These are phyloP conservation scores for Paramyrothecium sp. DNA, from an alignment of 2,329 filamentous ascomycete genomes.

Conservation along the genomic window DNA sequence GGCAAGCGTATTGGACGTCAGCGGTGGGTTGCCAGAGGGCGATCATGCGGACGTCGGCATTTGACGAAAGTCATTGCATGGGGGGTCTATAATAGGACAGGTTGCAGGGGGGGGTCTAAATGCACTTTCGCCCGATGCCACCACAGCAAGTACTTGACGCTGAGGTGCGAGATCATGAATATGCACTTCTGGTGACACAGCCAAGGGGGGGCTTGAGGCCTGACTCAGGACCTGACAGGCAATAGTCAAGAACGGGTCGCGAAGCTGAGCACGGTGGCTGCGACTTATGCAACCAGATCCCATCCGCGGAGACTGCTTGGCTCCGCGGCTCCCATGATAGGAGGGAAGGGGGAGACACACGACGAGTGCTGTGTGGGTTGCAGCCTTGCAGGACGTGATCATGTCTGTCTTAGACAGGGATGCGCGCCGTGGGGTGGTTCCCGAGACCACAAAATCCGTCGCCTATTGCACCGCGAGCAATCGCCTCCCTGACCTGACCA, in stretches of 20 bases:
- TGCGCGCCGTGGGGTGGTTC: neutral
- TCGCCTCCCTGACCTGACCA: no score
- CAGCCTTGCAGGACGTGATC: neutral
- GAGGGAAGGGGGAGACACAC: neutral
- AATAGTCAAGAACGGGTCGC: neutral
- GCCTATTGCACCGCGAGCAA: no score
- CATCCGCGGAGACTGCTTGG: neutral
- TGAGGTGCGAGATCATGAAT: no score
- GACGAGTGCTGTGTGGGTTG: neutral
- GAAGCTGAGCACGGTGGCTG: neutral
- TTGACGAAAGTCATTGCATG: neutral
- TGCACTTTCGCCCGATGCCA: neutral
- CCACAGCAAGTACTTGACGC: neutral
- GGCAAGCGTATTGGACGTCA: neutral
- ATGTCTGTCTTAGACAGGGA: neutral
- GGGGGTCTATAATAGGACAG: neutral
- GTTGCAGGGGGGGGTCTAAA: neutral
- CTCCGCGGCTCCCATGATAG: neutral
- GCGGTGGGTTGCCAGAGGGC: neutral
- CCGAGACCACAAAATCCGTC: neutral
- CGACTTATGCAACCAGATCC: neutral
- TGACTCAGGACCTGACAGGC: no score
- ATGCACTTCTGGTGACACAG: no score
- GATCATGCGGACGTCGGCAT: neutral
- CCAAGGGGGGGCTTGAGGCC: no score